phyloP scores from a whole-genome alignment of 768 basidiomycete species.

The Rubroboletus pulcherrimus region DNA sequence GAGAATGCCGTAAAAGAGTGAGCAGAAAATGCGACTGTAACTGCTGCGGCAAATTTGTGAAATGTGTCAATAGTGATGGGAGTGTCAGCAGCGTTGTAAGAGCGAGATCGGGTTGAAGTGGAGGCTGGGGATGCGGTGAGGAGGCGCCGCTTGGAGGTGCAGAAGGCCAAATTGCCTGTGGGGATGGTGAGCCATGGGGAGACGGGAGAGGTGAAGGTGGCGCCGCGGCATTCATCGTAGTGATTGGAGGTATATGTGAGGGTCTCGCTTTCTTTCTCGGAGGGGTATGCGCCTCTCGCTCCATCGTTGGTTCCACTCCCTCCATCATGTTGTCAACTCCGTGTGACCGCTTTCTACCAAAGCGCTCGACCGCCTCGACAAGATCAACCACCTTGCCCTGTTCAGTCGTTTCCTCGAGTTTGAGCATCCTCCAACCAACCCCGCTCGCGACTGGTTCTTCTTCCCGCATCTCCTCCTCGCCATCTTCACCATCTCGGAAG shows the following conservation, averaged over 20 bases:
- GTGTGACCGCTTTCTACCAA: conserved; percentile 59
- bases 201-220: conserved; percentile 84
- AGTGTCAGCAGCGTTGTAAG: conserved; percentile 84
- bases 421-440: conserved; percentile 72
- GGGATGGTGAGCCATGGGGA: conserved; percentile 79
- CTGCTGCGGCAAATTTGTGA: conserved; percentile 70
- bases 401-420: conserved; percentile 55
- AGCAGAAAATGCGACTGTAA: conserved; percentile 93
- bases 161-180: conserved; percentile 74
- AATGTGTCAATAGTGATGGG: conserved; percentile 78
- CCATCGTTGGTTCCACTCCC: conserved; percentile 59
- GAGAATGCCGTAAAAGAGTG: conserved; percentile 87
- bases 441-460: conserved; percentile 66
- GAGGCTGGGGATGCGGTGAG: conserved; percentile 64
- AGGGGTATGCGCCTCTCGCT: conserved; percentile 43
- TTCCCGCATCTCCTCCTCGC: conserved; percentile 64
- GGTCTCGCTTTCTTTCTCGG: conserved; percentile 77
- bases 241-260: conserved; percentile 53
- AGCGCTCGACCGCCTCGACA: conserved; percentile 78
- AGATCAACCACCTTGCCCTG: conserved; percentile 56
- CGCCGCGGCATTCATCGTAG: conserved; percentile 67
- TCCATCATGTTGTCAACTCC: conserved; percentile 63
- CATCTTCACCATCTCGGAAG: conserved; percentile 66
- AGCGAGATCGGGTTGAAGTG: conserved; percentile 77
- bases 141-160: conserved; percentile 77